Evolutionary conservation across 2,329 filamentous ascomycete genomes (phyloP).

Genomic region (Cladosporium sp.): DNA sequence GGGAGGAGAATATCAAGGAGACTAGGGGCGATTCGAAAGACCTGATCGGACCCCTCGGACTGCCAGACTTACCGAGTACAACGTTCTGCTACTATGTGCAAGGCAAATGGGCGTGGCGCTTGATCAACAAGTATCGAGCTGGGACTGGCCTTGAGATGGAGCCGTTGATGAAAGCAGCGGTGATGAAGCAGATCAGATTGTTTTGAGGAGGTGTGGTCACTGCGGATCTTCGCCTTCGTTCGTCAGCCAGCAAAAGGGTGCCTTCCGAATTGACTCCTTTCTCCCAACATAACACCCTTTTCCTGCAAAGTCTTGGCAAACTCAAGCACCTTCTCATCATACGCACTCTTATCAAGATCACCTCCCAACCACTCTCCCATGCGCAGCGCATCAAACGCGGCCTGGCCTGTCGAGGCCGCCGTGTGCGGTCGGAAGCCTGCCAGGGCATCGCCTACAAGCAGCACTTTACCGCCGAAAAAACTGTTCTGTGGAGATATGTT

Average conservation of each 20-base stretch:
- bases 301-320: slow-evolving; percentile 42
- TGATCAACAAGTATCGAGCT: not conserved
- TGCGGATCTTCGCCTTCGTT: not conserved
- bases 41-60: not conserved
- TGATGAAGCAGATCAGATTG: not conserved
- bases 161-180: not conserved
- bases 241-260: slow-evolving; percentile 30
- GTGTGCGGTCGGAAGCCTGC: slow-evolving; percentile 50
- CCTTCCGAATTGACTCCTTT: slow-evolving; percentile 43
- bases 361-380: slow-evolving; percentile 44
- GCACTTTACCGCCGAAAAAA: slow-evolving; percentile 44
- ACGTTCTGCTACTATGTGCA: not conserved
- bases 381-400: slow-evolving; percentile 46
- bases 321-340: slow-evolving; percentile 39
- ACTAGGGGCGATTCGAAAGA: not conserved
- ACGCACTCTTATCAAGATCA: slow-evolving; percentile 37
- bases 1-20: not conserved
- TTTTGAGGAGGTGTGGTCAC: not conserved
- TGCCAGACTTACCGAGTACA: not conserved
- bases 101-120: not conserved
- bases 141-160: not conserved
- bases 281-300: slow-evolving; percentile 42
- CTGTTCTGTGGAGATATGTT: slow-evolving; percentile 40
- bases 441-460: slow-evolving; percentile 51
- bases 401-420: slow-evolving; percentile 50